Evolutionary conservation across 2,329 filamentous ascomycete genomes (phyloP).

Genomic region (Malbranchea zuffiana): DNA sequence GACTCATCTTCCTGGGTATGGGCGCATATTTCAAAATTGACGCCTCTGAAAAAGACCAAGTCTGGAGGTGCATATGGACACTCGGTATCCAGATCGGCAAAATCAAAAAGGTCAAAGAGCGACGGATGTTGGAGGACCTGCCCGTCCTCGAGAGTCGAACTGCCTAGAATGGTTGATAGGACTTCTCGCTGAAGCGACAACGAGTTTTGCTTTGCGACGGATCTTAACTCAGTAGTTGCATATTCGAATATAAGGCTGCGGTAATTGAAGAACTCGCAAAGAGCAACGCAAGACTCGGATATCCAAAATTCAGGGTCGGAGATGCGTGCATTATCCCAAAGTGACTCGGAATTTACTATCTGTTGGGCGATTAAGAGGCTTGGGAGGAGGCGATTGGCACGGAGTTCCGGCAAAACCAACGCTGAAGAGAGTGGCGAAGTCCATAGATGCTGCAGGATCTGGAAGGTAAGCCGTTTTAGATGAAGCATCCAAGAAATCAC

Average conservation of each 20-base stretch:
- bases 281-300: slow-evolving; percentile 54
- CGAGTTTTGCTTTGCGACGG: slow-evolving; percentile 58
- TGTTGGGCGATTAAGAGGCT: slow-evolving; percentile 61
- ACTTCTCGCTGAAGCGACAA: slow-evolving; percentile 60
- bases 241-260: slow-evolving; percentile 76
- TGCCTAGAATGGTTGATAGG: slow-evolving; percentile 59
- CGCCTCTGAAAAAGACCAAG: slow-evolving; percentile 50
- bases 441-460: slow-evolving; percentile 73
- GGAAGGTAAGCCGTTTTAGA: slow-evolving; percentile 57
- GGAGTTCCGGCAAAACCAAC: slow-evolving; percentile 67
- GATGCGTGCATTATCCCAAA: slow-evolving; percentile 62
- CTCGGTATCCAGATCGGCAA: slow-evolving; percentile 56
- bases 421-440: slow-evolving; percentile 65
- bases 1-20: slow-evolving; percentile 46
- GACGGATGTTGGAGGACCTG: slow-evolving; percentile 58
- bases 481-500: slow-evolving; percentile 59
- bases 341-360: slow-evolving; percentile 55
- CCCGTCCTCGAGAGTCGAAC: slow-evolving; percentile 53
- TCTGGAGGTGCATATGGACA: slow-evolving; percentile 40
- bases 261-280: slow-evolving; percentile 66
- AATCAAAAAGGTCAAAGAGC: slow-evolving; percentile 89
- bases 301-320: slow-evolving; percentile 56
- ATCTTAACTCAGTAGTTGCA: slow-evolving; percentile 70
- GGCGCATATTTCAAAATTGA: slow-evolving; percentile 57
- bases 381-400: slow-evolving; percentile 69